Evolutionary conservation across 2,329 filamentous ascomycete genomes (phyloP).

Genomic region (Penicillium sp.): DNA sequence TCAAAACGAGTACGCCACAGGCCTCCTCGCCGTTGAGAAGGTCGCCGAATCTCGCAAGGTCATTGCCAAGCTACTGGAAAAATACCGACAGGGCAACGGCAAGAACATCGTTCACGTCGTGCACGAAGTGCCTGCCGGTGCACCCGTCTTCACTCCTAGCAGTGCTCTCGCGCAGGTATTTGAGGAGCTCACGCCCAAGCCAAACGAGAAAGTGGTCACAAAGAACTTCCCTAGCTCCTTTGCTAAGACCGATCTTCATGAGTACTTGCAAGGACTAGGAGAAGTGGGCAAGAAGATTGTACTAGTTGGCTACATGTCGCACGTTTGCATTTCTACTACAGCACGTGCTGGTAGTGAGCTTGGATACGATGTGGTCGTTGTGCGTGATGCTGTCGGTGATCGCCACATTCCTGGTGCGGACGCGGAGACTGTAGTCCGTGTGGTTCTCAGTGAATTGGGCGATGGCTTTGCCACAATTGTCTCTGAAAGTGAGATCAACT

Average conservation of each 20-base stretch:
- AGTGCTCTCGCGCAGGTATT: conserved; percentile 63
- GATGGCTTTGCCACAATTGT: conserved; percentile 66
- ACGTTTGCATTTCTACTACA: conserved; percentile 65
- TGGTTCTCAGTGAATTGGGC: conserved; percentile 58
- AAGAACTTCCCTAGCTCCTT: conserved; percentile 63
- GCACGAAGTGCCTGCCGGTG: conserved; percentile 59
- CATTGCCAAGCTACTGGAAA: conserved; percentile 58
- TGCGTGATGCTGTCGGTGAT: conserved; percentile 64
- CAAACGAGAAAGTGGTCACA: conserved; percentile 57
- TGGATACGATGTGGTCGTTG: conserved; percentile 64
- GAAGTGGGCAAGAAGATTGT: conserved; percentile 59
- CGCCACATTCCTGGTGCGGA: conserved; percentile 63
- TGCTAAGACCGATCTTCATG: conserved; percentile 59
- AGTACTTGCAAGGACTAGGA: conserved; percentile 52
- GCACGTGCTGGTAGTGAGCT: conserved; percentile 60
- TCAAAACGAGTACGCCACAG: conserved; percentile 64
- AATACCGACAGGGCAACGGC: conserved; percentile 54
- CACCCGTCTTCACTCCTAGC: conserved; percentile 65
- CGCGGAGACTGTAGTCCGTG: conserved; percentile 50
- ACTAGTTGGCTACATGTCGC: conserved; percentile 48
- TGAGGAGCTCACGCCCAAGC: conserved; percentile 55
- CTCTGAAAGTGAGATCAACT: conserved; percentile 29
- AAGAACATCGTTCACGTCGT: conserved; percentile 61
- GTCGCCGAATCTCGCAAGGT: conserved; percentile 55
- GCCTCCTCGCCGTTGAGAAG: conserved; percentile 57